Evolutionary conservation across 495 filamentous ascomycete species (phyloP).

Genomic region (Aspergillus sclerotiicarbonarius): DNA sequence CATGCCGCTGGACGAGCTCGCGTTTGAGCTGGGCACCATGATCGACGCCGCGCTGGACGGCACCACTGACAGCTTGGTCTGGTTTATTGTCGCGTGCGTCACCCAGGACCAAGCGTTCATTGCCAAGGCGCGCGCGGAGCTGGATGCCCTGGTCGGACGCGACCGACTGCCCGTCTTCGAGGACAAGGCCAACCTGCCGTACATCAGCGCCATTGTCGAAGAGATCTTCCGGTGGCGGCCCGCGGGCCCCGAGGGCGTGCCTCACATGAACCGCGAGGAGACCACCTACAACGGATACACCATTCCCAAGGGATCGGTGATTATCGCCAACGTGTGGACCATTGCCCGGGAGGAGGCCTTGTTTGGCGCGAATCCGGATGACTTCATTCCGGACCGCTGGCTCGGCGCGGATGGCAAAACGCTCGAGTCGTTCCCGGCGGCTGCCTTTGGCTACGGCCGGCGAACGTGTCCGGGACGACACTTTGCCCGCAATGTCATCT

Average conservation of each 20-base stretch:
- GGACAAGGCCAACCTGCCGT: constrained; percentile 44
- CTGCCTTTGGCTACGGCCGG: background rate
- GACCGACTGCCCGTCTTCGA: constrained; percentile 20
- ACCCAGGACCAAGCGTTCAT: background rate
- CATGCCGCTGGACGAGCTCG: background rate
- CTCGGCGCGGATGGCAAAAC: background rate
- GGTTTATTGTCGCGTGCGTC: background rate
- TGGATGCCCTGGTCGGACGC: constrained; percentile 13
- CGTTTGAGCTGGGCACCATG: background rate
- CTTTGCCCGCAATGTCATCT: background rate
- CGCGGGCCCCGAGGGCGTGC: constrained; percentile 36
- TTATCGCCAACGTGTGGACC: background rate
- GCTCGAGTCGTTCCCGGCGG: background rate
- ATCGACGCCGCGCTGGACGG: background rate
- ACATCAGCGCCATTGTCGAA: constrained; percentile 46
- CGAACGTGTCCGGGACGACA: background rate
- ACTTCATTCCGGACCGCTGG: background rate
- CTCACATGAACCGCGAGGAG: constrained; percentile 13
- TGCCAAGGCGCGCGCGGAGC: background rate
- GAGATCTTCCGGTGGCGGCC: constrained; percentile 55
- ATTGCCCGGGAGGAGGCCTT: background rate
- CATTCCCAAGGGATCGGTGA: constrained; percentile 7
- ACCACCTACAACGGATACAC: constrained; percentile 11
- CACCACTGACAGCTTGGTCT: background rate
- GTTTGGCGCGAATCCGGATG: background rate